phyloP scores from a whole-genome alignment of 1,284 basidiomycete genomes.

The Leucoagaricus sp. region DNA sequence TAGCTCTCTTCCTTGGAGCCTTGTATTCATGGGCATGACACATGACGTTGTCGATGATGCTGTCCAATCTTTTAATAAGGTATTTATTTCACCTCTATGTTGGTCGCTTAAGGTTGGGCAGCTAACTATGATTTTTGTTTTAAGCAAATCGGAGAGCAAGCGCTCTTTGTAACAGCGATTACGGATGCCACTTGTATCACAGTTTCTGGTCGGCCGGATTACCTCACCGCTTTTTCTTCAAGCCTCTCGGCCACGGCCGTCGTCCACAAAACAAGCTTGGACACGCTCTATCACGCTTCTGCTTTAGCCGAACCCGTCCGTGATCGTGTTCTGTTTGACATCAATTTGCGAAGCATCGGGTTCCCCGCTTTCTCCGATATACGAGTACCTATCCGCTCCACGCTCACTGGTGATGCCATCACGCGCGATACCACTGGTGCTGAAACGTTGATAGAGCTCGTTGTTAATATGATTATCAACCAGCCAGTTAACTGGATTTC shows the following conservation, averaged over 20 bases:
- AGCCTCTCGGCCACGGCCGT: conserved; percentile 34
- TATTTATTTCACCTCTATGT: conserved; percentile 21
- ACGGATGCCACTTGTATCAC: conserved; percentile 50
- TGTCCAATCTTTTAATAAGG: conserved; percentile 41
- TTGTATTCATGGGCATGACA: conserved; percentile 48
- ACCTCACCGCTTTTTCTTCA: conserved; percentile 44
- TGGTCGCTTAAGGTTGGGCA: background rate
- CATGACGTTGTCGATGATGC: conserved; percentile 34
- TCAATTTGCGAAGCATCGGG: conserved; percentile 42
- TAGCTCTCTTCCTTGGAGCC: conserved; percentile 48
- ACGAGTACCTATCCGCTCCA: conserved; percentile 47
- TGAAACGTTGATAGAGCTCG: conserved; percentile 42
- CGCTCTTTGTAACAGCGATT: conserved; percentile 52
- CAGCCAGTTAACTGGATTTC: conserved; percentile 58
- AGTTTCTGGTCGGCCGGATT: conserved; percentile 57
- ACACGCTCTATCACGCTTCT: conserved; percentile 56
- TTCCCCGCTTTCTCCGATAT: conserved; percentile 53
- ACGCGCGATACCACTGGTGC: conserved; percentile 25
- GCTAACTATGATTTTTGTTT: conserved; percentile 3
- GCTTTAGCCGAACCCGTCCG: conserved; percentile 35
- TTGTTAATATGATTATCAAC: conserved; percentile 60
- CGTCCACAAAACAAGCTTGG: conserved; percentile 44
- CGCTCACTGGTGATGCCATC: conserved; percentile 41
- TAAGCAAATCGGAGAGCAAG: conserved; percentile 19
- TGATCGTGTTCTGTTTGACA: conserved; percentile 44